Evolutionary conservation across 352 stramenopile genomes (phyloP).

Genomic region (Elongisporangium senticosum): DNA sequence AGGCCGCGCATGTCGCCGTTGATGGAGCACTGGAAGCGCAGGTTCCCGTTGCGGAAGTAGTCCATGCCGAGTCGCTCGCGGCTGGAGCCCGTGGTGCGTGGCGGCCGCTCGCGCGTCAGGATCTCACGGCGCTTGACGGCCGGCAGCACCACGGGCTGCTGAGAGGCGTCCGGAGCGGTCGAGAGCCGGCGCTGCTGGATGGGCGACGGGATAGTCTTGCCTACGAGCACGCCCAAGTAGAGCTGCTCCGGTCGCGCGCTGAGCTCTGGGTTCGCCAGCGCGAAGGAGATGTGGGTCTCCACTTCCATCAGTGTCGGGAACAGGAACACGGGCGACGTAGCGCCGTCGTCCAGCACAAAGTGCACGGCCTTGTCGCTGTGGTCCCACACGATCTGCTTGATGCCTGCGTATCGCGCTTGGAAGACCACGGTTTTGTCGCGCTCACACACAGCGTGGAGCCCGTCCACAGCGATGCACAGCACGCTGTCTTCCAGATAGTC

Average conservation of each 20-base stretch:
- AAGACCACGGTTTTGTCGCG: constrained; percentile 34
- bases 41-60: constrained; percentile 38
- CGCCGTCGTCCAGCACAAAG: constrained; percentile 34
- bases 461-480: constrained; percentile 31
- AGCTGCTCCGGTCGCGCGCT: constrained; percentile 34
- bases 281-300: constrained; percentile 32
- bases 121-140: constrained; percentile 39
- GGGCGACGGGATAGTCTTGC: constrained; percentile 47
- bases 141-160: constrained; percentile 20
- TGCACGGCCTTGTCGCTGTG: constrained; percentile 51
- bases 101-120: constrained; percentile 44
- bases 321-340: constrained; percentile 28
- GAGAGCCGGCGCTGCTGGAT: constrained; percentile 57
- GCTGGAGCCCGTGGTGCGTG: constrained; percentile 21
- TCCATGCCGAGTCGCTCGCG: constrained; percentile 48
- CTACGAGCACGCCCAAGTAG: constrained; percentile 64
- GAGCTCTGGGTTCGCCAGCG: constrained; percentile 21
- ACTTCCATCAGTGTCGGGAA: constrained; percentile 37
- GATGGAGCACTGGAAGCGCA: constrained; percentile 62
- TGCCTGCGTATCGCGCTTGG: constrained; percentile 21
- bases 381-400: constrained; percentile 70
- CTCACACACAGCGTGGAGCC: constrained; percentile 29
- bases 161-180: not conserved
- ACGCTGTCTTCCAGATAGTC: constrained; percentile 27
- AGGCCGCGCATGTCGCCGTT: constrained; percentile 43